These are phyloP conservation scores for Epichloe gansuensis DNA, from an alignment of 2,329 filamentous ascomycete genomes.

Conservation along the genomic window DNA sequence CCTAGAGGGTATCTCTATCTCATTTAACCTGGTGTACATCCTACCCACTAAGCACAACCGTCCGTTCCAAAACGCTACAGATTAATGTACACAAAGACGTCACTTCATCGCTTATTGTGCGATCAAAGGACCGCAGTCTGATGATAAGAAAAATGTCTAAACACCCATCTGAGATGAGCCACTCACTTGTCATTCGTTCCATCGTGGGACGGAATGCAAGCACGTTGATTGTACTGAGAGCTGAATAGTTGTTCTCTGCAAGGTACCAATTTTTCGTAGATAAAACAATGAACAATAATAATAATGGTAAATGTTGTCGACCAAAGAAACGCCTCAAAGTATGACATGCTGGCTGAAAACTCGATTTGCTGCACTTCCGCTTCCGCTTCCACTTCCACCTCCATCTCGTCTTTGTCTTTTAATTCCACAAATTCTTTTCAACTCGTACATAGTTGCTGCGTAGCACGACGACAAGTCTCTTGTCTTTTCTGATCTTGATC, in stretches of 20 bases:
- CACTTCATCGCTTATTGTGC: not conserved
- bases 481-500: not conserved
- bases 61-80: too few species aligned
- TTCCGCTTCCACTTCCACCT: not conserved
- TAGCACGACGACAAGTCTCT: not conserved
- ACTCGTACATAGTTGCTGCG: conserved; percentile 1
- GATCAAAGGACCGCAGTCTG: not conserved
- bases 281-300: not conserved
- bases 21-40: too few species aligned
- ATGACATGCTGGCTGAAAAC: not conserved
- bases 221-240: not conserved
- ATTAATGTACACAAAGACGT: not conserved
- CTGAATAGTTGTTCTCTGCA: not conserved
- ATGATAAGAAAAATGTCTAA: not conserved
- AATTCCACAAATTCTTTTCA: not conserved
- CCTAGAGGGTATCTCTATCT: too few species aligned
- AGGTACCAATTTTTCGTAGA: not conserved
- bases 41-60: too few species aligned
- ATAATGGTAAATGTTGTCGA: not conserved
- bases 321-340: not conserved
- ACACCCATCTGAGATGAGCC: not conserved
- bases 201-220: not conserved
- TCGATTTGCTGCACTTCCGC: not conserved
- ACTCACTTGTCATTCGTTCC: not conserved
- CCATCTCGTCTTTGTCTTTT: not conserved